These are phyloP conservation scores for Arachis stenosperma DNA, from an alignment of 306 rosid species.

Conservation along the genomic window DNA sequence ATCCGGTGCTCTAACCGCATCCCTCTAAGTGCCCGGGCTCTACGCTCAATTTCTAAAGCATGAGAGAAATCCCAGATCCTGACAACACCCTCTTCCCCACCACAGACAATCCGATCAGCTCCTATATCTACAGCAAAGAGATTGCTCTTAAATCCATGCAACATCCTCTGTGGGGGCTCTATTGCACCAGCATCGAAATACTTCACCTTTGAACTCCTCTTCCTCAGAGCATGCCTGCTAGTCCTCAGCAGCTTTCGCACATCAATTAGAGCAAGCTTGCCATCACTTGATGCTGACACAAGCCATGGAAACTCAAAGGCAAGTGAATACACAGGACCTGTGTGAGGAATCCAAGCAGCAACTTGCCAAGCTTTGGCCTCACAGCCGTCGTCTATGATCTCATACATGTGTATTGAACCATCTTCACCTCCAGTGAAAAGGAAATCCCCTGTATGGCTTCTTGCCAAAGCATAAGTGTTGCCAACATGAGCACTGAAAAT, in stretches of 20 bases:
- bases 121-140: conserved; percentile 79
- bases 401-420: conserved; percentile 86
- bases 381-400: conserved; percentile 47
- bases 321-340: conserved; percentile 80
- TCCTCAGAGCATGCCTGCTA: conserved; percentile 48
- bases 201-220: conserved; percentile 44
- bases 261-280: conserved; percentile 80
- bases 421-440: conserved; percentile 93
- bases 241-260: conserved; percentile 70
- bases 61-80: conserved; percentile 94
- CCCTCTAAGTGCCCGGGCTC: conserved; percentile 68
- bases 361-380: conserved; percentile 47
- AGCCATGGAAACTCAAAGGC: conserved; percentile 99
- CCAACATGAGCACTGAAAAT: conserved; percentile 77
- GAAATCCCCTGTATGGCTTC: conserved; percentile 81
- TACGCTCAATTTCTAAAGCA: conserved; percentile 77
- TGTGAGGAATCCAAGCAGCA: conserved; percentile 85
- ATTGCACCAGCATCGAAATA: conserved; percentile 41
- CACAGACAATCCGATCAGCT: conserved; percentile 90
- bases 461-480: conserved; percentile 66
- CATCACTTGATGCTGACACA: conserved; percentile 90
- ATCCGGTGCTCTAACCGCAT: conserved; percentile 77
- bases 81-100: conserved; percentile 91
- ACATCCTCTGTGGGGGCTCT: conserved; percentile 94
- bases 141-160: conserved; percentile 78